Percentiles rank a stretch among this genome's conserved stretches.
Evolutionary conservation across 306 rosid species (phyloP).

Genomic region (Gleditsia sinensis): DNA sequence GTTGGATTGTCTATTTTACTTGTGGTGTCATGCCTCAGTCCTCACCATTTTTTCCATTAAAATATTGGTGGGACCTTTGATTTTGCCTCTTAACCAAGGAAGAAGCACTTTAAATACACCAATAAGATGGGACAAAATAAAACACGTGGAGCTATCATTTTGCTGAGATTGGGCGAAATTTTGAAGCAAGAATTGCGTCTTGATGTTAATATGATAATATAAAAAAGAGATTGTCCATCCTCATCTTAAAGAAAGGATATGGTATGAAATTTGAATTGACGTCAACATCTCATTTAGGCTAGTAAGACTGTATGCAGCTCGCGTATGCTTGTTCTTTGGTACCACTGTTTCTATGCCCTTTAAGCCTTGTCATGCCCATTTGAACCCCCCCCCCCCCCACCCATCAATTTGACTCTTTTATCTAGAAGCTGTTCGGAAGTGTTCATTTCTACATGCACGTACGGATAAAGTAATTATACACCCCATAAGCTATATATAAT

Average conservation of each 20-base stretch:
- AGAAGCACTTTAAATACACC: constrained; percentile 40
- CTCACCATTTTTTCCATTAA: constrained; percentile 49
- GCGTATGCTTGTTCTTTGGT: constrained; percentile 28
- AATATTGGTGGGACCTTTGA: constrained; percentile 37
- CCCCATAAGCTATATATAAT: not conserved
- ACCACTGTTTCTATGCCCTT: constrained; percentile 30
- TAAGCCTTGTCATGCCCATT: not conserved
- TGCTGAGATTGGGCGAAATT: constrained; percentile 47
- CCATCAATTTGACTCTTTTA: not conserved
- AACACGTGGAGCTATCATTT: constrained; percentile 48
- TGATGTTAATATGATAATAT: constrained; percentile 41
- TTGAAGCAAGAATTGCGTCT: constrained; percentile 45
- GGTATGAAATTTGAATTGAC: constrained; percentile 30
- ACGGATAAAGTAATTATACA: not conserved
- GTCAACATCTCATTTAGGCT: constrained; percentile 42
- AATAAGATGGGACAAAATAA: constrained; percentile 7
- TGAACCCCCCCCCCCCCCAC: no score
- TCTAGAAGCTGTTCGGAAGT: not conserved
- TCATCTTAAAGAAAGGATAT: constrained; percentile 20
- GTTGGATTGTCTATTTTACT: constrained; percentile 70
- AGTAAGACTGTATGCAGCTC: constrained; percentile 16
- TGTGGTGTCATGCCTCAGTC: constrained; percentile 71
- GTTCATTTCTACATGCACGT: not conserved
- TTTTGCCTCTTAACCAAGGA: constrained; percentile 77
- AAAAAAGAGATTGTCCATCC: constrained; percentile 50